Conservation (phyloP, 108 stramenopile species). For the Asterionellopsis glacialis region DNA sequence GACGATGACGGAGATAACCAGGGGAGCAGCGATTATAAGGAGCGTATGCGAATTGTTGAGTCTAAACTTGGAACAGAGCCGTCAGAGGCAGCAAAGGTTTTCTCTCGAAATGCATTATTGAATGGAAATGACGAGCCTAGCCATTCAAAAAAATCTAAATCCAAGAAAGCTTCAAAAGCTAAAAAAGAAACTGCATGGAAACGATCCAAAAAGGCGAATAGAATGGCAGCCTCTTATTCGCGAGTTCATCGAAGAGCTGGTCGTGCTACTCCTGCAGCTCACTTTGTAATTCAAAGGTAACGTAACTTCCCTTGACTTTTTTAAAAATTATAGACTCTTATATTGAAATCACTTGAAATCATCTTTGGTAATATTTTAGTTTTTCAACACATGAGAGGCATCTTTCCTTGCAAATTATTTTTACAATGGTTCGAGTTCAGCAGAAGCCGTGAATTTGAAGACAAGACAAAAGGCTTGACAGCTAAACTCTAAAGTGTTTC, state of each 20-base stretch:
- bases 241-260: not conserved
- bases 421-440: no score
- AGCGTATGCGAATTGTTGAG: not conserved
- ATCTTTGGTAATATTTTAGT: no score
- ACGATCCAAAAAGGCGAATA: constrained; percentile 19
- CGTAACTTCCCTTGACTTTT: not conserved
- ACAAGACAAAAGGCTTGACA: no score
- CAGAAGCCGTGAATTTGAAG: no score
- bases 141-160: not conserved
- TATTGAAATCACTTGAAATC: no score
- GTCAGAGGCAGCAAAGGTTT: constrained; percentile 21
- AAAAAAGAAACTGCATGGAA: constrained; percentile 14
- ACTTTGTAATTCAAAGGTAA: not conserved
- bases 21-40: not conserved
- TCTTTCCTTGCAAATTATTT: no score
- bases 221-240: not conserved
- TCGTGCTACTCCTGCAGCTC: not conserved
- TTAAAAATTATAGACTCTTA: no score
- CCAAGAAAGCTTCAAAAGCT: constrained; percentile 3
- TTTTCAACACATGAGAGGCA: no score
- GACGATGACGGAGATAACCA: not conserved
- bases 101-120: constrained; percentile 15
- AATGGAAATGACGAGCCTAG: constrained; percentile 11
- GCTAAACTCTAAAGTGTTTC: no score
- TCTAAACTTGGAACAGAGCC: constrained; percentile 6